phyloP scores from a whole-genome alignment of 2,329 filamentous ascomycete genomes.

The Aureobasidium uvarum region DNA sequence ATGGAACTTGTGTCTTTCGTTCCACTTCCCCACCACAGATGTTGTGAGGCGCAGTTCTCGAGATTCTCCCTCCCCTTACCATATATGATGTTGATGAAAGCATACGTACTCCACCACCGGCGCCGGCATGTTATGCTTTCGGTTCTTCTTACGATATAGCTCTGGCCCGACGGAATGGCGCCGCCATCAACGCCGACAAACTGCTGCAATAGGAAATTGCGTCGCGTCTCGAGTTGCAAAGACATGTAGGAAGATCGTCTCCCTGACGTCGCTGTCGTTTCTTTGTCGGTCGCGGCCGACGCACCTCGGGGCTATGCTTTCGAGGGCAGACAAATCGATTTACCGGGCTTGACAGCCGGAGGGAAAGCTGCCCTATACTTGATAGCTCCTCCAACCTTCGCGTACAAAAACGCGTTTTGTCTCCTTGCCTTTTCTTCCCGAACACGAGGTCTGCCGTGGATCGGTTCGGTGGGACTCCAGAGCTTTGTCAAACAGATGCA shows the following conservation, averaged over 20 bases:
- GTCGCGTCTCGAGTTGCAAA: neutral
- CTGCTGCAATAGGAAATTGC: neutral
- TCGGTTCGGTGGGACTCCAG: neutral
- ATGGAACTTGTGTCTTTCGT: neutral
- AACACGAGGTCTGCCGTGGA: neutral
- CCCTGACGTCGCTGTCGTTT: neutral
- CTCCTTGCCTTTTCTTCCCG: neutral
- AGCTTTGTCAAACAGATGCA: neutral
- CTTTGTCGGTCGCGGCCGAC: no score
- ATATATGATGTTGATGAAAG: neutral
- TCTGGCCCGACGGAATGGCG: neutral
- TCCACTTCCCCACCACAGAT: no score
- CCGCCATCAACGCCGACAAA: neutral
- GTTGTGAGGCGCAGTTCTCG: no score
- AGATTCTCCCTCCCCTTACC: no score
- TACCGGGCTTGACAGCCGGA: neutral
- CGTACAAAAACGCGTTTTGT: neutral
- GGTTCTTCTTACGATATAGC: neutral
- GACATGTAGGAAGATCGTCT: no score
- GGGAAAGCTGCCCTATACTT: neutral
- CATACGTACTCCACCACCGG: neutral
- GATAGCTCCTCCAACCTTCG: neutral
- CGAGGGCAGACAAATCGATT: neutral
- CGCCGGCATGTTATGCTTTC: neutral
- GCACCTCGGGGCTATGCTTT: no score